Evolutionary conservation across 202 grass and related monocot species (phyloP).

Genomic region (Dendrocalamus latiflorus): DNA sequence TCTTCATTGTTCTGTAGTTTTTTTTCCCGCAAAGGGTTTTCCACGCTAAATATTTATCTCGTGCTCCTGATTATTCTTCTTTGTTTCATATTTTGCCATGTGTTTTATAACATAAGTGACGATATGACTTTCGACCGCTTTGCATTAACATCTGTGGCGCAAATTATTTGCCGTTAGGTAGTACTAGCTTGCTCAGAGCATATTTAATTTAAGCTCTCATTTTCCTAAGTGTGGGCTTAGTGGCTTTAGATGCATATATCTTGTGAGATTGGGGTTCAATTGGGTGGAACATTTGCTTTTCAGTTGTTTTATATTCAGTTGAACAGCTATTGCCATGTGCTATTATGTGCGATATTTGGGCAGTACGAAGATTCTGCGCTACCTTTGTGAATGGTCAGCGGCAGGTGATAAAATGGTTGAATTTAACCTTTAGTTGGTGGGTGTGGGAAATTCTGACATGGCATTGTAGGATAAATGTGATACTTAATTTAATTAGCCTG

Average conservation of each 20-base stretch:
- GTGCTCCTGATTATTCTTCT: too few relatives aligned
- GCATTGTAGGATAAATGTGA: not conserved
- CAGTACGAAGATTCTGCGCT: not conserved
- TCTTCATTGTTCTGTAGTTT: too few relatives aligned
- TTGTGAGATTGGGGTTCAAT: not conserved
- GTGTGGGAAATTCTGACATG: not conserved
- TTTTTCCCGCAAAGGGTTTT: too few relatives aligned
- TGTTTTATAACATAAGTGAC: not conserved
- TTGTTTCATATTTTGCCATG: too few relatives aligned
- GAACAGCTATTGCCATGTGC: not conserved
- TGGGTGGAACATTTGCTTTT: not conserved
- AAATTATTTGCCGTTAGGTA: not conserved
- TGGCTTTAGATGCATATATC: not conserved
- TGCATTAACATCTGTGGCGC: not conserved
- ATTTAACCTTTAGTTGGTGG: not conserved
- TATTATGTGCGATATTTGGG: not conserved
- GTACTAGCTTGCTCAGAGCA: not conserved
- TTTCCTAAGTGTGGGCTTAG: not conserved
- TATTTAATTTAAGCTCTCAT: not conserved
- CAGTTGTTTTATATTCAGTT: constrained; percentile 3
- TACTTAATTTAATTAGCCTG: not conserved
- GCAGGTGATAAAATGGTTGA: not conserved
- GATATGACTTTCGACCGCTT: not conserved
- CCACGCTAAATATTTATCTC: too few relatives aligned
- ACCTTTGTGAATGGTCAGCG: not conserved